phyloP scores from a whole-genome alignment of 2,329 filamentous ascomycete species.

The Pyrenophora teres region DNA sequence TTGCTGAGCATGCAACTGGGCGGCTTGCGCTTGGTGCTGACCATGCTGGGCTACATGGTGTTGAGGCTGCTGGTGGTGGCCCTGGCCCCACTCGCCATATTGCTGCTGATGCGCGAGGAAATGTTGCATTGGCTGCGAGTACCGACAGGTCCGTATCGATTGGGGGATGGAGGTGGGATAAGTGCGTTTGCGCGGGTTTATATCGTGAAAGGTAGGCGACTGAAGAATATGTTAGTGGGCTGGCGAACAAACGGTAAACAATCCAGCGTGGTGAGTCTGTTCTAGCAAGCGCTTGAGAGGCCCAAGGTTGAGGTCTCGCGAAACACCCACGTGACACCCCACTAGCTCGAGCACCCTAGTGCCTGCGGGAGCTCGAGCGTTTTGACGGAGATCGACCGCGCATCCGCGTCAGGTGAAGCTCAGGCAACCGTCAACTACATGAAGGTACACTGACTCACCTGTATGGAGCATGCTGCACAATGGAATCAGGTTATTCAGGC shows the following conservation, averaged over 20 bases:
- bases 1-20: slow-evolving; percentile 53
- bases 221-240: slow-evolving; percentile 16
- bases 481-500: neutral
- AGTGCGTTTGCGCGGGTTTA: slow-evolving; percentile 5
- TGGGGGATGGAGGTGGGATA: slow-evolving; percentile 11
- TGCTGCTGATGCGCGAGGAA: slow-evolving; percentile 68
- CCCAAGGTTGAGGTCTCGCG: slow-evolving; percentile 27
- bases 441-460: no score
- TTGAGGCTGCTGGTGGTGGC: slow-evolving; percentile 48
- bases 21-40: slow-evolving; percentile 48
- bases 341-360: slow-evolving; percentile 32
- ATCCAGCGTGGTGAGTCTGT: slow-evolving; percentile 22
- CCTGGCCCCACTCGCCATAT: slow-evolving; percentile 58
- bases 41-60: slow-evolving; percentile 49
- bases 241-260: slow-evolving; percentile 16
- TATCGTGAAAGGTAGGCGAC: slow-evolving; percentile 12
- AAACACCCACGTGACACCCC: slow-evolving; percentile 25
- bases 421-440: slow-evolving; percentile 7
- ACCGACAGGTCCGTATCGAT: slow-evolving; percentile 13
- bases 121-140: slow-evolving; percentile 58
- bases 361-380: slow-evolving; percentile 32
- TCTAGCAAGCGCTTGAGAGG: slow-evolving; percentile 24
- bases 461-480: neutral
- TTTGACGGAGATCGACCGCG: slow-evolving; percentile 25
- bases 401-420: slow-evolving; percentile 19